Conservation (phyloP, 352 stramenopile species). For the Peronospora belbahrii region DNA sequence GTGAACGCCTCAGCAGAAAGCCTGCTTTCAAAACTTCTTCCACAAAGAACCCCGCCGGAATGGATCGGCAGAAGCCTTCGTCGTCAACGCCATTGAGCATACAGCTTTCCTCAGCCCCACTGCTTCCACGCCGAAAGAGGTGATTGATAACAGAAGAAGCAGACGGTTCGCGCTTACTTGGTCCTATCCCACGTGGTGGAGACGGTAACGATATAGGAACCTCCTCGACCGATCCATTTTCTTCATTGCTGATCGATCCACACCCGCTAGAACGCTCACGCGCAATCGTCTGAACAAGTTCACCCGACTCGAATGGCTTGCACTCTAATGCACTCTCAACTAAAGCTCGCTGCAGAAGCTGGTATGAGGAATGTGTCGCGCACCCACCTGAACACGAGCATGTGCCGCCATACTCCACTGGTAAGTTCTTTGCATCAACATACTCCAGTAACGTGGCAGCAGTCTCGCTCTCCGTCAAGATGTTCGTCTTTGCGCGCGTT, state of each 20-base stretch:
- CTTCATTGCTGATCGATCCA: constrained; percentile 19
- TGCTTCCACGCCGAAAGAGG: constrained; percentile 21
- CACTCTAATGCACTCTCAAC: constrained; percentile 51
- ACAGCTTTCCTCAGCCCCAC: constrained; percentile 10
- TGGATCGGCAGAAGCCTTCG: constrained; percentile 28
- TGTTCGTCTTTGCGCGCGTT: constrained; percentile 83
- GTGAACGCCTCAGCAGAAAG: constrained; percentile 80
- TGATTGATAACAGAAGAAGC: constrained; percentile 19
- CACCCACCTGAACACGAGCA: constrained; percentile 61
- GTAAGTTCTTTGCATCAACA: constrained; percentile 57
- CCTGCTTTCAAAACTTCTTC: constrained; percentile 66
- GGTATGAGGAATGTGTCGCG: constrained; percentile 57
- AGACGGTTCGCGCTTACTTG: constrained; percentile 17
- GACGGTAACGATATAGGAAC: neutral
- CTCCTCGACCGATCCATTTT: constrained; percentile 3
- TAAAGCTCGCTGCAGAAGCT: constrained; percentile 44
- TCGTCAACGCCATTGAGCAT: constrained; percentile 18
- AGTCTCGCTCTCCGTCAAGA: constrained; percentile 65
- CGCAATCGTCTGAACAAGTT: no score
- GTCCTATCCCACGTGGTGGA: constrained; percentile 8
- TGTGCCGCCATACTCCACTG: constrained; percentile 59
- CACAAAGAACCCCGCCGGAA: constrained; percentile 35
- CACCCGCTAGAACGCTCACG: constrained; percentile 16
- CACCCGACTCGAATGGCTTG: no score
- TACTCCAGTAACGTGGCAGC: constrained; percentile 35